phyloP scores from a whole-genome alignment of 257 asterid species.

The Nicotiana tomentosiformis region DNA sequence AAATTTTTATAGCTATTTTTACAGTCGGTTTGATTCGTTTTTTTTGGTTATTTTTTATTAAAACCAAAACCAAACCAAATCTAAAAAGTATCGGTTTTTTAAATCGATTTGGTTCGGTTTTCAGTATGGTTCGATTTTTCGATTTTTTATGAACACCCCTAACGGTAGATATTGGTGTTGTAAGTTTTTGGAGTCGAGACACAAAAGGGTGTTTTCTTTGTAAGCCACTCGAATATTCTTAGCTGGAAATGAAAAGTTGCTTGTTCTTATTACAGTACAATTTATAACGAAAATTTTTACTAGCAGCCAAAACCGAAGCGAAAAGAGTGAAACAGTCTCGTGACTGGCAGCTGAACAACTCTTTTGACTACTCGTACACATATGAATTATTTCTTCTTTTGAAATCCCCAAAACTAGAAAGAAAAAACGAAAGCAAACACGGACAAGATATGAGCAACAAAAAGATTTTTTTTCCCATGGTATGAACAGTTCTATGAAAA shows the following conservation, averaged over 20 bases:
- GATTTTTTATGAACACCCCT: too few species aligned
- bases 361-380: not conserved
- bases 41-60: too few species aligned
- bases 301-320: not conserved
- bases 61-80: too few species aligned
- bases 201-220: conserved; percentile 7
- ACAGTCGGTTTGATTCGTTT: too few species aligned
- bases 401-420: not conserved
- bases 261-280: not conserved
- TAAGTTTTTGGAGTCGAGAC: not conserved
- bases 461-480: not conserved
- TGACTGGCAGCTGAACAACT: conserved; percentile 1
- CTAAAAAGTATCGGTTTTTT: too few species aligned
- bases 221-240: conserved; percentile 11
- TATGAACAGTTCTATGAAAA: conserved; percentile 14
- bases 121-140: too few species aligned
- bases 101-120: too few species aligned
- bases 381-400: not conserved
- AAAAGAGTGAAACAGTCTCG: not conserved
- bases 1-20: too few species aligned
- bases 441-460: not conserved
- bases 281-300: not conserved
- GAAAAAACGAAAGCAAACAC: not conserved
- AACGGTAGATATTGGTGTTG: not conserved
- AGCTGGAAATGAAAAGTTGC: not conserved